Percentiles rank a stretch among this genome's conserved stretches.
Evolutionary conservation across 306 rosid genomes (phyloP).

Genomic region (Vigna angularis): DNA sequence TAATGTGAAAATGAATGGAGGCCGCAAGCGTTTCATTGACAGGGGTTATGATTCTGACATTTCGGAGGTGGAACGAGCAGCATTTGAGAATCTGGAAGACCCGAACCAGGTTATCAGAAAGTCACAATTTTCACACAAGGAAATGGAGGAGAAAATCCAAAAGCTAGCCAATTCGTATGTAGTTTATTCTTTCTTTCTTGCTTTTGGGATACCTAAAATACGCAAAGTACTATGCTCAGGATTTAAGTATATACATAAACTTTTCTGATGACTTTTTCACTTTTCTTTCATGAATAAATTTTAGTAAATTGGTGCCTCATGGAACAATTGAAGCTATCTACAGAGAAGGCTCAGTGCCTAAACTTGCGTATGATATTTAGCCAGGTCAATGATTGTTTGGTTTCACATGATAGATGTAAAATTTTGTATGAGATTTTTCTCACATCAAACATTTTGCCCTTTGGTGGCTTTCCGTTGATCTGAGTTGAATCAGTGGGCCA

Average conservation of each 20-base stretch:
- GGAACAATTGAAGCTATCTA: constrained; percentile 4
- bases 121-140: constrained; percentile 70
- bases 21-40: constrained; percentile 40
- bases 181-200: constrained; percentile 37
- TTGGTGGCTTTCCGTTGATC: constrained; percentile 17
- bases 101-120: constrained; percentile 50
- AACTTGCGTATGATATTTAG: not conserved
- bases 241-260: constrained; percentile 9
- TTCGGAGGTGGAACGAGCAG: constrained; percentile 75
- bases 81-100: constrained; percentile 74
- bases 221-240: constrained; percentile 9
- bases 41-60: constrained; percentile 47
- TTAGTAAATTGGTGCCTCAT: constrained; percentile 15
- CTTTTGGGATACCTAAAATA: constrained; percentile 30
- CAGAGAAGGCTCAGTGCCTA: not conserved
- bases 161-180: constrained; percentile 78
- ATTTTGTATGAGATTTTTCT: constrained; percentile 21
- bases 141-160: constrained; percentile 87
- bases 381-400: constrained; percentile 16
- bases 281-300: constrained; percentile 21
- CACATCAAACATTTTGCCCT: not conserved
- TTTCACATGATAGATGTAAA: constrained; percentile 11
- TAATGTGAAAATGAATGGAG: constrained; percentile 48
- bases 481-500: not conserved
- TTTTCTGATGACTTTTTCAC: constrained; percentile 6